Base-by-base conservation (phyloP, 768 basidiomycete genomes). In the Dacryopinax primogenitus region DNA sequence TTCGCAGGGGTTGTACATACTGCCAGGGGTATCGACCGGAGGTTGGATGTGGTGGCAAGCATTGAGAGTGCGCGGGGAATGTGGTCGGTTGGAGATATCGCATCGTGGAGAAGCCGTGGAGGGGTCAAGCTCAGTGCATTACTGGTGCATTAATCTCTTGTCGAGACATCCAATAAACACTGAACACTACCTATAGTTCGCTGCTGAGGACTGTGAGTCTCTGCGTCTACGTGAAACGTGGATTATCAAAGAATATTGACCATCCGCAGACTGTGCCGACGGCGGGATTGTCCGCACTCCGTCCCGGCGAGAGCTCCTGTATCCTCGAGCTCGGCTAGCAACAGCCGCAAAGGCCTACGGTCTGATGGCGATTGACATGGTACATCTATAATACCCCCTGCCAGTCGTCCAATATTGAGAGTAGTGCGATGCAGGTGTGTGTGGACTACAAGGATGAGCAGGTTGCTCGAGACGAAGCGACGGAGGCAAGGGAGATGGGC, bases 361-460 rank as follows among this genome's bases (percentile, higher is more conserved):
- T 0, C 78, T 96, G 7, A 83, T 86, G 23, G 89, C 92, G 1
- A 90, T 97, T 70, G 94, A 97, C 73, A 89, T 96, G 88, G 94
- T 88, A 45, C 47, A 74, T 66, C 32, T 2, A 23, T 23, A n/a
- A 6, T 51, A 11, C 33, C n/a, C 23, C 23, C 23, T 13, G 26
- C 44, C 15, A 15, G 62, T 28, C 32, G 18, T 21, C 33, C 62
- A 18, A 68, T 62, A 13, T 33, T 12, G 18, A 1, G 11, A 7
- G 33, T 30, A 41, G 32, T 51, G 23, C 66, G 35, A 61, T 64
- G 15, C 35, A 91, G 88, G 90, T 94, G 9, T 93, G 91, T 70
- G 84, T 93, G 35, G 86, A 93, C 71, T 94, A 92, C 76, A 88
- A 86, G 70, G 85, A 93, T 71, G 70, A 77, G 11, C 78, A 80